Conservation (phyloP, 202 grass and related monocot species). For the Carex arenaria region DNA sequence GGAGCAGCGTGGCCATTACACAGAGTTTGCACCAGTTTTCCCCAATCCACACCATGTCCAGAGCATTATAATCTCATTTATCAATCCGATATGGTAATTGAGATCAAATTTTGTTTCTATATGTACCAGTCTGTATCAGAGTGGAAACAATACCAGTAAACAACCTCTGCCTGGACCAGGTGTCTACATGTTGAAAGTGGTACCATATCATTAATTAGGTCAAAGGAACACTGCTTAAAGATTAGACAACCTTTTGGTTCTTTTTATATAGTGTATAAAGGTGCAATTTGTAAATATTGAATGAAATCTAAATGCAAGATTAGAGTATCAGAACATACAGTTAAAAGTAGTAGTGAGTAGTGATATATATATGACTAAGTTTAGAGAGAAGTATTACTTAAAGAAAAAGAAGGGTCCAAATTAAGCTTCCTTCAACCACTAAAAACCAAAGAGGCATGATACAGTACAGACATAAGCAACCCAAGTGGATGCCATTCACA, state of each 20-base stretch:
- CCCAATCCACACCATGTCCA: neutral
- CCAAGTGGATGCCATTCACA: constrained; percentile 10
- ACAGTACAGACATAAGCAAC: constrained; percentile 9
- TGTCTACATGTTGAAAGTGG: neutral
- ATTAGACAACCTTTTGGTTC: neutral
- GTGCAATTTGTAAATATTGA: neutral
- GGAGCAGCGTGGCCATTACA: neutral
- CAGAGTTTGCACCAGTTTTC: neutral
- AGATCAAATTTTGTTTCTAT: neutral
- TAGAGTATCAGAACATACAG: constrained; percentile 1
- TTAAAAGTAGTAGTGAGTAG: neutral
- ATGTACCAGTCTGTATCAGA: neutral
- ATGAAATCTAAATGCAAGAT: neutral
- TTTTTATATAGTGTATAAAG: neutral
- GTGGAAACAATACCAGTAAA: neutral
- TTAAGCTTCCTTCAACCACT: constrained; percentile 22
- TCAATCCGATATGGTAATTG: neutral
- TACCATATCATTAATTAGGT: neutral
- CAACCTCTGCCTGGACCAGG: neutral
- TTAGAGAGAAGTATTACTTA: neutral
- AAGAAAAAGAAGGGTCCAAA: constrained; percentile 16
- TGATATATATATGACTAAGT: neutral
- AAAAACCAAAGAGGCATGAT: constrained; percentile 14
- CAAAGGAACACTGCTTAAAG: neutral
- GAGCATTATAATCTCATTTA: neutral